phyloP scores from a whole-genome alignment of 2,329 filamentous ascomycete species.

The Lachnellula subtilissima region DNA sequence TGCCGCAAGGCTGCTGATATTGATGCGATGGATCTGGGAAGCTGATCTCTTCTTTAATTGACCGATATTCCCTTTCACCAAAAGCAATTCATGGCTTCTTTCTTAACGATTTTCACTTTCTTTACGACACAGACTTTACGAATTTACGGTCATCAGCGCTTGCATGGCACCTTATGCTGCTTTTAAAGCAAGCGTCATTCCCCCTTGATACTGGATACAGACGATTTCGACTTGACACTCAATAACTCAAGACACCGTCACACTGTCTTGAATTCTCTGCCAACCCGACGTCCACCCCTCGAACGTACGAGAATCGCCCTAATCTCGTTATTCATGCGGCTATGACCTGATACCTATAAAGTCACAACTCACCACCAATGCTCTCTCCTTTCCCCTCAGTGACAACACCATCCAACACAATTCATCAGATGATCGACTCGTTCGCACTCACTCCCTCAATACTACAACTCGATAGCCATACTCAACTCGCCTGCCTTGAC shows the following conservation, averaged over 20 bases:
- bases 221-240: conserved; percentile 33
- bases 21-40: conserved; percentile 40
- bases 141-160: conserved; percentile 34
- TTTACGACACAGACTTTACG: conserved; percentile 34
- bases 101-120: conserved; percentile 29
- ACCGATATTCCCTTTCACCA: conserved; percentile 27
- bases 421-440: conserved; percentile 15
- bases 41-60: conserved; percentile 30
- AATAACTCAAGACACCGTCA: conserved; percentile 33
- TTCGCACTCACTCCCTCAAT: conserved; percentile 26
- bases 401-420: conserved; percentile 10
- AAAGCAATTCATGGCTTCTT: conserved; percentile 33
- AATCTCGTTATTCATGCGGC: conserved; percentile 35
- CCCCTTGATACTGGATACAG: conserved; percentile 29
- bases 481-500: conserved; percentile 19
- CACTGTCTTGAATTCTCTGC: conserved; percentile 32
- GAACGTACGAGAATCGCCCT: conserved; percentile 35
- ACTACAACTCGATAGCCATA: conserved; percentile 15
- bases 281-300: conserved; percentile 30
- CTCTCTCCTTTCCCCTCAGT: conserved; percentile 15
- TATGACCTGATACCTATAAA: conserved; percentile 32
- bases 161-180: conserved; percentile 26
- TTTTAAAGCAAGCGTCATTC: conserved; percentile 25
- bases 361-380: conserved; percentile 28
- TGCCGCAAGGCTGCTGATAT: conserved; percentile 55